Evolutionary conservation across 106 monocot species (phyloP), one percentile per base, ranked within the genome.

Genomic region (Dendrobium catenatum): DNA sequence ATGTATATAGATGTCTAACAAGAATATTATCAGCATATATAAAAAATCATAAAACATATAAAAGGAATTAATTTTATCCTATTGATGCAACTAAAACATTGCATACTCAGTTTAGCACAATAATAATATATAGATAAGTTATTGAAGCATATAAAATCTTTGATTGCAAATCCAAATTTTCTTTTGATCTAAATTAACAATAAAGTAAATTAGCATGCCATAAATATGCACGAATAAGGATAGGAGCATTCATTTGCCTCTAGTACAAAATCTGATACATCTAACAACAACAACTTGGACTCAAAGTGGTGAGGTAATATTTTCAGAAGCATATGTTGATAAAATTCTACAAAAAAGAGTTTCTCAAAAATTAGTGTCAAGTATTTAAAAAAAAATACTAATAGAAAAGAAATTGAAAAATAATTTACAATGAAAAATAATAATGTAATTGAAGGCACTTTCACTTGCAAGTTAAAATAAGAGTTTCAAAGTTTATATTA

Each of bases 261-360:
- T 3, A 89, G 79, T 78, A 84, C 85, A 82, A 94, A 94, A 86
- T 94, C 89, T 20, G 85, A 86, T 68, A 83, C 84, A 85, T 91
- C 94, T 46, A 94, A 87, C 73, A 89, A 81, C 13, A 94, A 66
- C 72, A 94, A 83, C 68, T 94, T 94, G 20, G 94, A 86, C 46
- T 88, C 88, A 83, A 94, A 94, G 55, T 86, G 83, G 73, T 91
- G 83, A 9, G 94, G 89, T 75, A 94, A 79, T 70, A 89, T 89
- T 82, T 85, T 93, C n/a, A 90, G 90, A 84, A 93, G 90, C 90
- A 93, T 86, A 77, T 93, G 93, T 77, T 90, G 90, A 56, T 88
- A 93, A 85, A 88, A 80, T 77, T 93, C 93, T 93, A 81, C 70
- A 82, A 42, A 78, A 19, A 44, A 31, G 37, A 44, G 26, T 70